These are phyloP conservation scores for Globisporangium nagaii DNA, from an alignment of 352 stramenopile genomes.

Conservation along the genomic window DNA sequence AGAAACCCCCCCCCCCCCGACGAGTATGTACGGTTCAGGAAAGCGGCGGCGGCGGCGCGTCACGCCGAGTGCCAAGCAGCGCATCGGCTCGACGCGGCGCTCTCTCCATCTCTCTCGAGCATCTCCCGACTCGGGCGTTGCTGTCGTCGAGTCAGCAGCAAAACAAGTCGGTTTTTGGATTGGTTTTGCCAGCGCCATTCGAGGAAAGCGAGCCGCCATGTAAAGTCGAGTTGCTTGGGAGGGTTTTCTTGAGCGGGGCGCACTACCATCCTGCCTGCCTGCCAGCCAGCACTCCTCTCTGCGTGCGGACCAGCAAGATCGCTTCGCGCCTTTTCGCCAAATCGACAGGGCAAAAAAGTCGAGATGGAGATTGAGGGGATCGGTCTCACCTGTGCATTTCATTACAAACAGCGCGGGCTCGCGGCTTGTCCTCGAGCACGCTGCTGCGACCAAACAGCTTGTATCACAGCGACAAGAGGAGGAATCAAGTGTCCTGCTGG, in stretches of 20 bases:
- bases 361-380: not conserved
- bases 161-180: constrained; percentile 6
- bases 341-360: not conserved
- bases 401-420: too few relatives aligned
- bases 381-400: too few relatives aligned
- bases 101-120: too few relatives aligned
- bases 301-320: not conserved
- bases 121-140: not conserved
- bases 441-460: too few relatives aligned
- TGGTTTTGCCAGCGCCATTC: not conserved
- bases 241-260: constrained; percentile 2
- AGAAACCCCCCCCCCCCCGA: too few relatives aligned
- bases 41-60: too few relatives aligned
- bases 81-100: not conserved
- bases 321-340: not conserved
- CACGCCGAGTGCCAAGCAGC: not conserved
- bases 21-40: too few relatives aligned
- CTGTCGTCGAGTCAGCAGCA: constrained; percentile 1
- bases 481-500: too few relatives aligned
- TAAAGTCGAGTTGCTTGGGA: not conserved
- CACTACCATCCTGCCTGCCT: too few relatives aligned
- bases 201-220: not conserved
- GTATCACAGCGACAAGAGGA: too few relatives aligned
- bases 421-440: too few relatives aligned
- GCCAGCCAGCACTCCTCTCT: not conserved